Conservation (phyloP, 306 rosid species). For the Cicer cuneatum region DNA sequence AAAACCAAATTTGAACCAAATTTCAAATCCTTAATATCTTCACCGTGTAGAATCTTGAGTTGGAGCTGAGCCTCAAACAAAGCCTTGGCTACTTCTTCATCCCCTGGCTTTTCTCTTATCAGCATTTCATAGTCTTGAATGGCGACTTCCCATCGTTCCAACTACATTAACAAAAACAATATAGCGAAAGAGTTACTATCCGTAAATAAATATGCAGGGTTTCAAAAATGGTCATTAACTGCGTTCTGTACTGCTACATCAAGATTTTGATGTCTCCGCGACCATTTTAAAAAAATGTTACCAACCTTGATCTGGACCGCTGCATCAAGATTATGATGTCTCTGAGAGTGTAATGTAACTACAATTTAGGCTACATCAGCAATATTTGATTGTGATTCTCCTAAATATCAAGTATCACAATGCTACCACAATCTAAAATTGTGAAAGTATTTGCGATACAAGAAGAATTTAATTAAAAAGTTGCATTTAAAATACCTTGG, state of each 20-base stretch:
- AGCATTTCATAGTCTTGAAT: slow-evolving; percentile 84
- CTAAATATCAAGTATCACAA: not conserved
- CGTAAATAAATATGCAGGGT: not conserved
- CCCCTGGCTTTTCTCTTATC: slow-evolving; percentile 78
- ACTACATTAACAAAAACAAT: slow-evolving; percentile 47
- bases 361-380: not conserved
- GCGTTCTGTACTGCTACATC: not conserved
- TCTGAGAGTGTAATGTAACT: not conserved
- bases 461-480: not conserved
- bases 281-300: not conserved
- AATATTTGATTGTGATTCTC: not conserved
- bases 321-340: not conserved
- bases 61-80: slow-evolving; percentile 78
- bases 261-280: not conserved
- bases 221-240: too few species aligned
- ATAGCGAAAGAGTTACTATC: not conserved
- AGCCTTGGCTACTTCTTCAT: slow-evolving; percentile 83
- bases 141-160: slow-evolving; percentile 89
- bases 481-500: slow-evolving; percentile 59
- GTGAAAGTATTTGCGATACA: too few species aligned
- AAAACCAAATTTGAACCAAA: slow-evolving; percentile 76
- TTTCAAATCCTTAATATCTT: slow-evolving; percentile 70
- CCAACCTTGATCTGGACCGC: not conserved
- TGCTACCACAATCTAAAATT: not conserved
- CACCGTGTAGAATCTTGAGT: slow-evolving; percentile 66